phyloP scores from a whole-genome alignment of 225 moss, liverwort and hornwort genomes.

The Climacium dendroides region DNA sequence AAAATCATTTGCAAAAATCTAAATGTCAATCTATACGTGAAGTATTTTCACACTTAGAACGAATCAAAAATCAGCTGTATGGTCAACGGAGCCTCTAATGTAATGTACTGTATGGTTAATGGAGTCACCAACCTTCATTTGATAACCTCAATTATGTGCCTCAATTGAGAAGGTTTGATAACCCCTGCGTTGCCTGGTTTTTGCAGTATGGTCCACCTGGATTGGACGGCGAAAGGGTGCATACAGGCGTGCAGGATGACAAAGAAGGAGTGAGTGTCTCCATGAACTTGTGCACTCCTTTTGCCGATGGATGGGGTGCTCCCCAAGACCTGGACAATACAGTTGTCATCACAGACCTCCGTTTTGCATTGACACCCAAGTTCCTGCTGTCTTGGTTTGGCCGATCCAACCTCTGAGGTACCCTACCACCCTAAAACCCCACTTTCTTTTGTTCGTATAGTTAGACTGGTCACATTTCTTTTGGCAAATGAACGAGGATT shows the following conservation, averaged over 20 bases:
- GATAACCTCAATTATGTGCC: neutral
- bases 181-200: neutral
- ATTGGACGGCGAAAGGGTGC: constrained; percentile 71
- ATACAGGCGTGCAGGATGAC: constrained; percentile 50
- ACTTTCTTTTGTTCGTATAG: neutral
- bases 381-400: constrained; percentile 75
- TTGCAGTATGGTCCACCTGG: constrained; percentile 73
- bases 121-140: neutral
- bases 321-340: constrained; percentile 20
- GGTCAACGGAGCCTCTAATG: neutral
- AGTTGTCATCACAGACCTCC: constrained; percentile 66
- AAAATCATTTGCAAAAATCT: neutral
- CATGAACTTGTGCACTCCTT: constrained; percentile 76
- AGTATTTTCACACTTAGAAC: neutral
- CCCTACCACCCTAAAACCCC: too few relatives aligned
- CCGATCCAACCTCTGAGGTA: constrained; percentile 6
- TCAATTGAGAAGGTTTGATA: neutral
- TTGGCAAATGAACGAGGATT: neutral
- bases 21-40: too few relatives aligned
- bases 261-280: constrained; percentile 55
- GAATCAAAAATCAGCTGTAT: neutral
- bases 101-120: neutral
- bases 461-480: neutral
- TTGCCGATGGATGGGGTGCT: constrained; percentile 31
- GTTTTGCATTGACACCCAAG: constrained; percentile 52